Conservation (phyloP, 768 basidiomycete genomes). For the Mycena chlorophos region DNA sequence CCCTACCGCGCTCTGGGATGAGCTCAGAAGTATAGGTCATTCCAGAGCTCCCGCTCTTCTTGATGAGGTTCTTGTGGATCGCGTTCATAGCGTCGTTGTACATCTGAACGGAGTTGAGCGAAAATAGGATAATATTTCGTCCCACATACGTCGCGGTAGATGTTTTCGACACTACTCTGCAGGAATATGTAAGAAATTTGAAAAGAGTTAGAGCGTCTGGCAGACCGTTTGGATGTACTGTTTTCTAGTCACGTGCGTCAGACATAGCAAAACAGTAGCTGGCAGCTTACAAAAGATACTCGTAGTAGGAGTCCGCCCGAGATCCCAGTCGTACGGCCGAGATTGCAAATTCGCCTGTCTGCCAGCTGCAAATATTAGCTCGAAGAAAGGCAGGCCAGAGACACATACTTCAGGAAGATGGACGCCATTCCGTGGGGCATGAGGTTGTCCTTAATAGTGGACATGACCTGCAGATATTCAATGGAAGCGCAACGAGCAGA, state of each 20-base stretch:
- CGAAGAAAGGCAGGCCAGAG: neutral
- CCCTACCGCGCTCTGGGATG: constrained; percentile 50
- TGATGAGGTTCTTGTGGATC: constrained; percentile 73
- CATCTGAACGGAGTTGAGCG: constrained; percentile 54
- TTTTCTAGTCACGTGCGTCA: constrained; percentile 50
- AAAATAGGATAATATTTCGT: neutral
- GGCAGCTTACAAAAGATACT: constrained; percentile 72
- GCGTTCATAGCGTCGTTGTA: constrained; percentile 85
- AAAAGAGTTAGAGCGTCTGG: neutral
- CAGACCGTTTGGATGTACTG: constrained; percentile 73
- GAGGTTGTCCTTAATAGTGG: constrained; percentile 60
- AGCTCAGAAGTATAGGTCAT: constrained; percentile 85
- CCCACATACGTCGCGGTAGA: constrained; percentile 66
- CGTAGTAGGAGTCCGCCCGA: constrained; percentile 92
- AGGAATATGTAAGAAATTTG: constrained; percentile 6
- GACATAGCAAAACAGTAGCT: neutral
- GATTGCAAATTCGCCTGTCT: constrained; percentile 46
- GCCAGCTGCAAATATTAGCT: constrained; percentile 25
- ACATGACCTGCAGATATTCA: constrained; percentile 51
- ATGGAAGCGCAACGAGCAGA: neutral
- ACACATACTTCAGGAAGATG: constrained; percentile 76
- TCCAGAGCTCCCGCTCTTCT: constrained; percentile 55
- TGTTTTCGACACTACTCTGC: constrained; percentile 69
- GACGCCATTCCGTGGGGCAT: constrained; percentile 76
- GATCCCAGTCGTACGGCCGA: constrained; percentile 88